These are phyloP conservation scores for Antrodiella citrinella DNA, from an alignment of 768 basidiomycete species.

Conservation along the genomic window DNA sequence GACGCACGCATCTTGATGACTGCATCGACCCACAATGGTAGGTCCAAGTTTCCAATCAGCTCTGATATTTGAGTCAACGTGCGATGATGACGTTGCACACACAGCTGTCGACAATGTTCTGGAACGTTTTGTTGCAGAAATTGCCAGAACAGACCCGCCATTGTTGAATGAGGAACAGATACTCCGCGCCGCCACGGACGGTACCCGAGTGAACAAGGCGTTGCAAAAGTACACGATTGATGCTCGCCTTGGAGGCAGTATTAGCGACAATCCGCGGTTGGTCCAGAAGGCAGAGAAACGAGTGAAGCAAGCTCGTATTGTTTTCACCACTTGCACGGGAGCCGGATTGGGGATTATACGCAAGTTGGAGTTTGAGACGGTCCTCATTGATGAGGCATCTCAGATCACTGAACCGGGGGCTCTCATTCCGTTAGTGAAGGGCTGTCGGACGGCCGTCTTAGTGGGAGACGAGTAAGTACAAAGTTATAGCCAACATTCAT, in stretches of 20 bases:
- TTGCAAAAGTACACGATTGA: slow-evolving; percentile 56
- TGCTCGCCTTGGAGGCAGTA: slow-evolving; percentile 54
- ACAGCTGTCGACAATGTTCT: slow-evolving; percentile 65
- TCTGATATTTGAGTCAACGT: background rate
- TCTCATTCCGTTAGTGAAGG: slow-evolving; percentile 62
- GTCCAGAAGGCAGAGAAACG: slow-evolving; percentile 52
- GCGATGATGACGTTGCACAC: no score
- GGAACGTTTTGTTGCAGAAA: slow-evolving; percentile 44
- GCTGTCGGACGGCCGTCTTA: slow-evolving; percentile 45
- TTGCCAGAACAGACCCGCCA: no score
- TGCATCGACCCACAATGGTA: slow-evolving; percentile 64
- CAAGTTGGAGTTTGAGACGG: slow-evolving; percentile 48
- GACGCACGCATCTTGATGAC: slow-evolving; percentile 55
- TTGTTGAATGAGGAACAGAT: slow-evolving; percentile 49
- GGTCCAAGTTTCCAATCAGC: background rate
- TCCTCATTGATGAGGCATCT: slow-evolving; percentile 63
- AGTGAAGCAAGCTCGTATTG: slow-evolving; percentile 45
- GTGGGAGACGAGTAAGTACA: slow-evolving; percentile 62
- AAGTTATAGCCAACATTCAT: background rate
- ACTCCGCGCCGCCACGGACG: slow-evolving; percentile 62
- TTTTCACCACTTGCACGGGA: slow-evolving; percentile 63
- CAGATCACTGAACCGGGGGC: slow-evolving; percentile 63
- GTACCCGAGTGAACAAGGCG: slow-evolving; percentile 48
- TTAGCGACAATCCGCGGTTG: slow-evolving; percentile 49
- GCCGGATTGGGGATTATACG: slow-evolving; percentile 52